Evolutionary conservation across 2,329 filamentous ascomycete species (phyloP).

Genomic region (Cercospora sojina): DNA sequence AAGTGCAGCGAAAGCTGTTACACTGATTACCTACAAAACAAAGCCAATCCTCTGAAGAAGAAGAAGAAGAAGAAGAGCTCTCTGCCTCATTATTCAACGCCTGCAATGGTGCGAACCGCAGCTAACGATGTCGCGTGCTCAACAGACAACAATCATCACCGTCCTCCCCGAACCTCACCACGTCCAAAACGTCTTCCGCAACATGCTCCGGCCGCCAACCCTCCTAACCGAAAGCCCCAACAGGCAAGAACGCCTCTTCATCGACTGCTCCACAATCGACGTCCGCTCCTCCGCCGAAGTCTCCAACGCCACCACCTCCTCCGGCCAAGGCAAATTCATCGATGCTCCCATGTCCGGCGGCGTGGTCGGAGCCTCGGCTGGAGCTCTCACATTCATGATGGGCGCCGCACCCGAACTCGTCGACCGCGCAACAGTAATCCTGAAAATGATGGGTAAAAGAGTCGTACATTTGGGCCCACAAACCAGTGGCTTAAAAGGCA

Average conservation of each 20-base stretch:
- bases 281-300: constrained; percentile 78
- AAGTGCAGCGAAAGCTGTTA: constrained; percentile 62
- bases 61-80: constrained; percentile 45
- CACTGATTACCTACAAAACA: constrained; percentile 61
- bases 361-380: constrained; percentile 84
- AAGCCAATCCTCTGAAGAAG: constrained; percentile 72
- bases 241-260: constrained; percentile 69
- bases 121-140: background rate
- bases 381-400: constrained; percentile 93
- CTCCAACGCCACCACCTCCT: constrained; percentile 66
- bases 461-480: constrained; percentile 83
- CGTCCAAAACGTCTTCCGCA: constrained; percentile 76
- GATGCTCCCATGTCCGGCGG: constrained; percentile 98
- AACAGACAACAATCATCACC: constrained; percentile 79
- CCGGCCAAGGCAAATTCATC: constrained; percentile 73
- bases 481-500: constrained; percentile 82
- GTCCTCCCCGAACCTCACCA: constrained; percentile 87
- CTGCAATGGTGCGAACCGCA: background rate
- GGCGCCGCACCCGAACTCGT: constrained; percentile 65
- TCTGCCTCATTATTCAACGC: background rate
- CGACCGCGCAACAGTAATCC: constrained; percentile 63
- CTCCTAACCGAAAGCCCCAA: constrained; percentile 51
- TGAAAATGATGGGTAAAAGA: constrained; percentile 80
- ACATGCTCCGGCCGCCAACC: constrained; percentile 64
- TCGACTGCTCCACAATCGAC: constrained; percentile 97